Conservation (phyloP, 75 land plant genomes). For the Selaginella tamariscina region DNA sequence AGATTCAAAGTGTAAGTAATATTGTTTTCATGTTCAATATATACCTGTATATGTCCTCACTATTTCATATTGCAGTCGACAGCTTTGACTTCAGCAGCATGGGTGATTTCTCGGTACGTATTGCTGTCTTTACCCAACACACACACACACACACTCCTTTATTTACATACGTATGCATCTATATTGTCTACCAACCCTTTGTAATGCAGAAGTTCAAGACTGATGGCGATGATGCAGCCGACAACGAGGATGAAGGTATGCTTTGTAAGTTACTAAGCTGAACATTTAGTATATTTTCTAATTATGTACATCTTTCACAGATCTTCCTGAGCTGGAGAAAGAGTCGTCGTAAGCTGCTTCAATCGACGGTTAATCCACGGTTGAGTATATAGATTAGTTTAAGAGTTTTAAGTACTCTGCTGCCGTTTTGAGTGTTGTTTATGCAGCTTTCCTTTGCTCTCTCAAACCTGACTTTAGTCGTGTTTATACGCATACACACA, state of each 20-base stretch:
- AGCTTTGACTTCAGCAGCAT: conserved; percentile 63
- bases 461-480: too few species aligned
- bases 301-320: not conserved
- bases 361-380: too few species aligned
- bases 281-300: not conserved
- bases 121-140: not conserved
- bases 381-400: not conserved
- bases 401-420: not conserved
- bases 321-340: conserved; percentile 16
- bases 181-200: not conserved
- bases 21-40: not conserved
- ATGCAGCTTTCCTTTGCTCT: not conserved
- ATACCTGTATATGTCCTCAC: not conserved
- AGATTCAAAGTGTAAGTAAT: conserved; percentile 24
- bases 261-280: conserved; percentile 13
- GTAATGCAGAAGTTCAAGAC: conserved; percentile 7
- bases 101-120: conserved; percentile 61
- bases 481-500: too few species aligned
- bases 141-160: not conserved
- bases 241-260: conserved; percentile 41
- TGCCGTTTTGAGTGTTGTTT: not conserved
- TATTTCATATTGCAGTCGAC: conserved; percentile 23
- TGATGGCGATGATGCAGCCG: conserved; percentile 13
- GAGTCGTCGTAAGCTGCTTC: not conserved
- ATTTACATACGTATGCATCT: too few species aligned